Evolutionary conservation across 192 early-diverging fungal species (phyloP).

Genomic region (Phycomyces nitens): DNA sequence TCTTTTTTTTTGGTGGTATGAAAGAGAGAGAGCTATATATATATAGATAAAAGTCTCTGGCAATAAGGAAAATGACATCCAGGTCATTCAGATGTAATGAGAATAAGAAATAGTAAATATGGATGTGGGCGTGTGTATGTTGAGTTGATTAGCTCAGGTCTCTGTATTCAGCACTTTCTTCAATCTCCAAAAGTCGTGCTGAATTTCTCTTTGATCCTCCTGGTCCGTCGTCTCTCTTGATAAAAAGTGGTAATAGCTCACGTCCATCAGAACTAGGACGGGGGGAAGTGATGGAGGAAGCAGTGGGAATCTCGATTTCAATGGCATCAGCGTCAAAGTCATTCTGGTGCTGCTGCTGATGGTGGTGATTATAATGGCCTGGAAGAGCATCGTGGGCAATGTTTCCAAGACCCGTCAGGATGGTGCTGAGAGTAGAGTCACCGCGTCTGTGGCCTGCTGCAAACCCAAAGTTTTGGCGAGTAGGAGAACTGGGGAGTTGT

Average conservation of each 20-base stretch:
- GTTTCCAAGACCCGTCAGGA: constrained; percentile 5
- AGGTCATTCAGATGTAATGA: too few species aligned
- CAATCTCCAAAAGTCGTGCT: constrained; percentile 11
- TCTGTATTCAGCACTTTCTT: constrained; percentile 17
- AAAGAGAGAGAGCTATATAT: too few species aligned
- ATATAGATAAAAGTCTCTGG: too few species aligned
- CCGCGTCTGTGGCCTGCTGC: neutral
- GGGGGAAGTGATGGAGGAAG: neutral
- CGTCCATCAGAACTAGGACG: constrained; percentile 1
- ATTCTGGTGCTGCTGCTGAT: neutral
- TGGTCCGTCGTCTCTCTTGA: neutral
- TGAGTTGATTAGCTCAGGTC: neutral
- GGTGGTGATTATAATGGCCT: neutral
- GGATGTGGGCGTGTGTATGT: neutral
- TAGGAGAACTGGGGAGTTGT: constrained; percentile 14
- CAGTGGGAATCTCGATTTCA: constrained; percentile 35
- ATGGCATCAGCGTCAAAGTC: constrained; percentile 24
- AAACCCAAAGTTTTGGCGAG: constrained; percentile 1
- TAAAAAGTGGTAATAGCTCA: constrained; percentile 8
- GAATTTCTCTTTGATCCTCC: constrained; percentile 7
- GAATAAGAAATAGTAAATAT: neutral
- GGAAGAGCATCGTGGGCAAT: constrained; percentile 8
- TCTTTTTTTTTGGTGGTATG: too few species aligned
- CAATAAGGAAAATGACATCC: too few species aligned
- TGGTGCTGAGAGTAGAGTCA: constrained; percentile 8